Conservation (phyloP, 345 rosid species). For the Heritiera littoralis region DNA sequence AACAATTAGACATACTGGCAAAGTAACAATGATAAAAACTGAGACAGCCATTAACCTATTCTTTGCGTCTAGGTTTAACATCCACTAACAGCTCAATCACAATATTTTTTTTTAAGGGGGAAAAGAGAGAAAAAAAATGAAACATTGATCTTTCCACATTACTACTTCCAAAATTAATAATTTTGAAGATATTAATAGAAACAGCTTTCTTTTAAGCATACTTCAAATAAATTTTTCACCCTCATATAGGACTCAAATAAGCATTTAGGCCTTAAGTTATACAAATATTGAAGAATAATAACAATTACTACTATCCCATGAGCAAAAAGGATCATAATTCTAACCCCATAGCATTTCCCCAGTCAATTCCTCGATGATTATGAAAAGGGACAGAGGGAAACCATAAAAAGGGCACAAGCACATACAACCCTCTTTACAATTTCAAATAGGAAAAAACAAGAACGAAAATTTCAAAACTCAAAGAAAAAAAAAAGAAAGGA, state of each 20-base stretch:
- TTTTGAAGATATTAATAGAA: background rate
- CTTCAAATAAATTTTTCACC: background rate
- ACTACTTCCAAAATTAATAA: background rate
- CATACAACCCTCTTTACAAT: background rate
- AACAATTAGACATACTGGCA: background rate
- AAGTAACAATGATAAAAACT: background rate
- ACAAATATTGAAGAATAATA: constrained; percentile 1
- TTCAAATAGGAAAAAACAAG: background rate
- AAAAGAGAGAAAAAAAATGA: background rate
- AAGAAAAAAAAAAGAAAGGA: background rate
- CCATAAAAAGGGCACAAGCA: background rate
- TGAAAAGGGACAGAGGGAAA: background rate
- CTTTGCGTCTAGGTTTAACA: background rate
- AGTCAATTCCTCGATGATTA: constrained; percentile 1
- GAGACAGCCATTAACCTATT: background rate
- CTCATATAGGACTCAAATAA: background rate
- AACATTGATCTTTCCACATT: background rate
- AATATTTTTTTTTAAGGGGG: background rate
- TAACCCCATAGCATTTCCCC: background rate
- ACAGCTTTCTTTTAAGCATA: background rate
- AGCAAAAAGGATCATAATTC: background rate
- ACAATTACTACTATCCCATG: background rate
- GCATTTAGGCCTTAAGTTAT: background rate
- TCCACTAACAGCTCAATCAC: background rate
- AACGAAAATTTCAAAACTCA: background rate